A percentile compares a stretch with the other conserved stretches of the same genome.
Conservation (phyloP, 352 stramenopile species). For the Phytophthora fragariae region DNA sequence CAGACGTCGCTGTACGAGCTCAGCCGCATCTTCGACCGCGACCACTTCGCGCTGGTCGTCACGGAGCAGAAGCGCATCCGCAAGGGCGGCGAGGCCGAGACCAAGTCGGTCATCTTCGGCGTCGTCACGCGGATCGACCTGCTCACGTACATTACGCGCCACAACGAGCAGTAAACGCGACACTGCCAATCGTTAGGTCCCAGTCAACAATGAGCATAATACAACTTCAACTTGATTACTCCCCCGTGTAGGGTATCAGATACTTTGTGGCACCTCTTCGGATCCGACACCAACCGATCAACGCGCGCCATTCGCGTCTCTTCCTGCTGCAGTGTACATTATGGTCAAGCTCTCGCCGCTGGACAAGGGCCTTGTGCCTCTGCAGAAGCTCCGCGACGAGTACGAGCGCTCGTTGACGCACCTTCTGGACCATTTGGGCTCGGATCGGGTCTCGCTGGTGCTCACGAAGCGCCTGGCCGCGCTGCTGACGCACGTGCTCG, state of each 20-base stretch:
- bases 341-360: slow-evolving; percentile 46
- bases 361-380: slow-evolving; percentile 35
- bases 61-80: slow-evolving; percentile 93
- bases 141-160: slow-evolving; percentile 94
- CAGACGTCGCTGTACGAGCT: slow-evolving; percentile 92
- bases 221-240: slow-evolving; percentile 25
- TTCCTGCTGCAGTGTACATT: slow-evolving; percentile 12
- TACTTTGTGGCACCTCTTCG: not conserved
- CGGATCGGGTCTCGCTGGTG: slow-evolving; percentile 58
- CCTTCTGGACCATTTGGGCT: slow-evolving; percentile 43
- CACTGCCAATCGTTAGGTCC: slow-evolving; percentile 5
- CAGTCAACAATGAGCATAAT: slow-evolving; percentile 17
- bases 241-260: not conserved
- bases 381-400: slow-evolving; percentile 53
- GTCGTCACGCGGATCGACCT: slow-evolving; percentile 97
- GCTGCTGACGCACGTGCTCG: slow-evolving; percentile 70
- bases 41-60: slow-evolving; percentile 96
- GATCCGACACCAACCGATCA: slow-evolving; percentile 11
- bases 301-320: slow-evolving; percentile 26
- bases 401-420: slow-evolving; percentile 52
- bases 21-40: slow-evolving; percentile 95
- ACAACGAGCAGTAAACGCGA: slow-evolving; percentile 44
- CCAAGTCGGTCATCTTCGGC: slow-evolving; percentile 93
- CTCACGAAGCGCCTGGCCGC: slow-evolving; percentile 60
- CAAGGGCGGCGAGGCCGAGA: slow-evolving; percentile 72